Conservation (phyloP, 495 filamentous ascomycete species). For the Podospora australis region DNA sequence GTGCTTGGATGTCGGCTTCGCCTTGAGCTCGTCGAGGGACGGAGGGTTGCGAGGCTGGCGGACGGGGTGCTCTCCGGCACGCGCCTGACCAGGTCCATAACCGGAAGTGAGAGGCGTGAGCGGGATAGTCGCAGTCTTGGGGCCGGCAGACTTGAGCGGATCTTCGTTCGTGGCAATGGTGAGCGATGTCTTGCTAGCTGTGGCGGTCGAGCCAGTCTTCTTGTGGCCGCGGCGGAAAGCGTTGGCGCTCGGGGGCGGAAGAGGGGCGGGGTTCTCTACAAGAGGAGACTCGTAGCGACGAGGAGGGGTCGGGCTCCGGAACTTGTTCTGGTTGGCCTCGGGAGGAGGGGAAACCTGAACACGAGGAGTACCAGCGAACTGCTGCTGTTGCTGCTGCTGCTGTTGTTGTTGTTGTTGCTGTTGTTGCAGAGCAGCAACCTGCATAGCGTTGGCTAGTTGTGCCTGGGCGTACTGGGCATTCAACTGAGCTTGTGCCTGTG, state of each 20-base stretch:
- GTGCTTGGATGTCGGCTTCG: conserved; percentile 86
- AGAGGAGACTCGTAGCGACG: conserved; percentile 51
- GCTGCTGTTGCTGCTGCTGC: conserved; percentile 28
- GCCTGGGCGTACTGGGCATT: conserved; percentile 14
- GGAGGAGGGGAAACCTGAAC: conserved; percentile 78
- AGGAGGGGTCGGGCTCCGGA: conserved; percentile 62
- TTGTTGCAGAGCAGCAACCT: conserved; percentile 27
- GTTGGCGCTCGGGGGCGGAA: conserved; percentile 74
- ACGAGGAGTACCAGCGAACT: conserved; percentile 42
- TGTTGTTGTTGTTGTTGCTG: conserved; percentile 20
- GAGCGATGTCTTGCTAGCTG: conserved; percentile 53
- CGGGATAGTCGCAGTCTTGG: conserved; percentile 72
- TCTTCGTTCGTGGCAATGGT: conserved; percentile 49
- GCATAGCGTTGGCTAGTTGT: conserved; percentile 41
- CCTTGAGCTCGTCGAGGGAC: conserved; percentile 80
- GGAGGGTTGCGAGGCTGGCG: conserved; percentile 94
- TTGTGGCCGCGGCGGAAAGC: conserved; percentile 90
- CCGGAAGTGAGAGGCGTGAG: conserved; percentile 70
- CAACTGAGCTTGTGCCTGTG: conserved; percentile 30
- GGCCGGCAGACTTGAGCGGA: conserved; percentile 55
- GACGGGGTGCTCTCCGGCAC: conserved; percentile 88
- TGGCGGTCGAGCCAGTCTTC: conserved; percentile 64
- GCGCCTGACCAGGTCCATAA: conserved; percentile 87
- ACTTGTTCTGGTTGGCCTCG: conserved; percentile 42
- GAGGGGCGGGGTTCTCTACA: conserved; percentile 56